Evolutionary conservation across 371 early-diverging fungal species (phyloP), one percentile per base, ranked within the genome.

Genomic region (Apophysomyces sp.): DNA sequence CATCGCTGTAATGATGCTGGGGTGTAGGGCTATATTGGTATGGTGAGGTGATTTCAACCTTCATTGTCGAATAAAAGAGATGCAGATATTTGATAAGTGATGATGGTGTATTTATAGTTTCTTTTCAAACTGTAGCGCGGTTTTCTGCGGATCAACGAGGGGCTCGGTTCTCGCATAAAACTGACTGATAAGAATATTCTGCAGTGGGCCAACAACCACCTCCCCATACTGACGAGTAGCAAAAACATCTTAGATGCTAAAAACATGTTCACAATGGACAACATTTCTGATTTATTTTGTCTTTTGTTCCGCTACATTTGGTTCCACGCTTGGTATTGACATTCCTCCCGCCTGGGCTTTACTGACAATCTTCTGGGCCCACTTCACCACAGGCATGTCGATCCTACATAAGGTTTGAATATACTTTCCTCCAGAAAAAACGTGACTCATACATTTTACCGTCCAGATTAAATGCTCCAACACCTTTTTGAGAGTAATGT

Each of bases 391-490:
- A 0, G 89, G 89, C 71, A 86, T 72, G 66, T 89, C 89, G 55
- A 89, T 87, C 68, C 88, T 87, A 71, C 9, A 36, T 31, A 28
- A 21, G 12, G 39, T 34, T 24, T 31, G 4, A 52, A 52, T 37
- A 6, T 30, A 13, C 13, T 18, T 32, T 34, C 26, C 44, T 18
- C 58, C 18, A 34, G 27, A 13, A 29, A 61, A 44, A n/a, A 9
- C 3, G 4, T n/a, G 7, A 1, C 13, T 53, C 74, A 72, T 81
- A 83, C 86, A 93, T 91, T 78, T 95, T 94, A 37, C 95, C 95
- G 62, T 97, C 93, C 62, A 95, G 72, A 44, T 81, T 87, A 74
- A 96, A 97, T 15, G 96, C 96, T 26, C 97, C 97, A 36, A 88
- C 80, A 6, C 94, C 95, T 65, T 84, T 78, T 68, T 78, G 72